A percentile compares a stretch with the other conserved stretches of the same genome.
Conservation (phyloP, 2,329 filamentous ascomycete genomes). For the Colletotrichum sp. region DNA sequence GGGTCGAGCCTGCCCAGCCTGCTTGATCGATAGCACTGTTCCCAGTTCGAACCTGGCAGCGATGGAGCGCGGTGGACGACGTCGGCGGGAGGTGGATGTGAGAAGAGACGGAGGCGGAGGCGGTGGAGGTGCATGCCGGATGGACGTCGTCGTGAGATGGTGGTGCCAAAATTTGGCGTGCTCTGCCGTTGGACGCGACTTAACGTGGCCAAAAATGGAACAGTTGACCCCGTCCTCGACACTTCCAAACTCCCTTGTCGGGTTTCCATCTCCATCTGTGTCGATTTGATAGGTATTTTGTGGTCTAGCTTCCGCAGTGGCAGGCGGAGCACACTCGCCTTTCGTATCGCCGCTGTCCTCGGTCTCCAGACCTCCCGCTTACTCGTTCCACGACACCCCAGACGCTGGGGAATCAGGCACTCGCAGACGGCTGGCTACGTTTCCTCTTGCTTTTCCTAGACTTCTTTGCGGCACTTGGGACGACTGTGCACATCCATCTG, state of each 20-base stretch:
- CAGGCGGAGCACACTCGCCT: neutral
- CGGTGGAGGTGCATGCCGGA: neutral
- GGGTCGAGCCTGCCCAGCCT: neutral
- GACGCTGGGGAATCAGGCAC: neutral
- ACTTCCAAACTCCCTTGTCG: neutral
- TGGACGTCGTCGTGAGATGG: constrained; percentile 14
- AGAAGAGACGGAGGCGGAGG: neutral
- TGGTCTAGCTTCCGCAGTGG: neutral
- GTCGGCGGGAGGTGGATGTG: neutral
- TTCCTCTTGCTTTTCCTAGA: neutral
- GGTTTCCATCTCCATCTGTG: neutral
- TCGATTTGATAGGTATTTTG: neutral
- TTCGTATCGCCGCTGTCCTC: neutral
- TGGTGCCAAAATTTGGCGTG: constrained; percentile 12
- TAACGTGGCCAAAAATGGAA: neutral
- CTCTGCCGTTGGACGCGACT: neutral
- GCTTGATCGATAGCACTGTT: neutral
- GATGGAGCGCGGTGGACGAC: neutral
- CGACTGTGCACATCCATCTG: neutral
- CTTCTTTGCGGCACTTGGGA: neutral
- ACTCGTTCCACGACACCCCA: neutral
- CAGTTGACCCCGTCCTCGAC: constrained; percentile 1
- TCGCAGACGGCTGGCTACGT: neutral
- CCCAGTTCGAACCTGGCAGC: neutral
- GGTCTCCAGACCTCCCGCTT: neutral